Evolutionary conservation across 805 yeast genomes (phyloP).

Genomic region (Metschnikowia peoriensis): DNA sequence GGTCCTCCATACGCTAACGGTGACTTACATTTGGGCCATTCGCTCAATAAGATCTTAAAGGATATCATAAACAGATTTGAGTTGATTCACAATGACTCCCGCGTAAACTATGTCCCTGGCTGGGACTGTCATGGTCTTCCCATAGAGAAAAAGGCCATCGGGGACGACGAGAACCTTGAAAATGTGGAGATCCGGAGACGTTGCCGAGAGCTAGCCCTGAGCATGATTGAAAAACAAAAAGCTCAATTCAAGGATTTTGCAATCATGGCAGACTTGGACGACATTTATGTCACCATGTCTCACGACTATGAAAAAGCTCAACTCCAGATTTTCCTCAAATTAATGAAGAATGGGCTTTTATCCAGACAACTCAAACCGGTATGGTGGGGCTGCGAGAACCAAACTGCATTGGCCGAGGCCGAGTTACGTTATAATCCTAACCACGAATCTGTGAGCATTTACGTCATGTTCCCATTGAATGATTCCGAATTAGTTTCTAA

Average conservation of each 20-base stretch:
- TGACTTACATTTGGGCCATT: constrained; percentile 87
- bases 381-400: constrained; percentile 94
- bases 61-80: constrained; percentile 80
- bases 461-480: constrained; percentile 58
- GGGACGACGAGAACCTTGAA: constrained; percentile 33
- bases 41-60: constrained; percentile 83
- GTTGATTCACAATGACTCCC: constrained; percentile 53
- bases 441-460: constrained; percentile 68
- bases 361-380: constrained; percentile 91
- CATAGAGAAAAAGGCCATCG: constrained; percentile 81
- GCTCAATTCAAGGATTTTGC: constrained; percentile 66
- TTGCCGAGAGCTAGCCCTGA: constrained; percentile 68
- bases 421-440: constrained; percentile 82
- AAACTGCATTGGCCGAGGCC: constrained; percentile 94
- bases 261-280: constrained; percentile 78
- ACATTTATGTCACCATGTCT: constrained; percentile 71
- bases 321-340: constrained; percentile 60
- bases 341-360: constrained; percentile 66
- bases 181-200: constrained; percentile 56
- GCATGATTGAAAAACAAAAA: constrained; percentile 63
- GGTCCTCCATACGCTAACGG: constrained; percentile 99
- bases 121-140: constrained; percentile 99
- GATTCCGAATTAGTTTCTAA: constrained; percentile 20
- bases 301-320: constrained; percentile 74
- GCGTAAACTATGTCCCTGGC: constrained; percentile 79